Evolutionary conservation across 176 grass and related monocot genomes (phyloP), one percentile per base, ranked within the genome.

Genomic region (Microstegium vimineum): DNA sequence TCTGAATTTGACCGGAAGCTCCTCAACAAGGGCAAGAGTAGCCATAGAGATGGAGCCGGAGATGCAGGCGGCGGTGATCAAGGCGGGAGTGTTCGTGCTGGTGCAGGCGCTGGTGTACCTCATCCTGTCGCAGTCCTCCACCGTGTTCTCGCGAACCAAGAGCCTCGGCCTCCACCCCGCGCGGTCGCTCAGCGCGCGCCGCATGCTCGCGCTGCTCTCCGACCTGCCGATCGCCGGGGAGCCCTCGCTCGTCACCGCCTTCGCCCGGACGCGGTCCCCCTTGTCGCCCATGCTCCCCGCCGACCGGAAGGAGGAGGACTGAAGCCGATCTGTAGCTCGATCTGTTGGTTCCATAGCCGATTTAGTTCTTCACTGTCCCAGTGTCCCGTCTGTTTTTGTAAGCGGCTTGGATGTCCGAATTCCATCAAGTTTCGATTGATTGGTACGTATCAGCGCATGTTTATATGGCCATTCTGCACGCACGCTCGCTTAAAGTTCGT

Each of bases 101-200:
- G 88, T 96, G 32, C 94, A 96, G 75, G 90, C 80, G 36, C 84
- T 93, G 41, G 88, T 96, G 56, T 96, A 93, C 83, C 80, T 96
- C 72, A 89, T 96, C 83, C 88, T 96, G 18, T 67, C 80, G 54
- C 84, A 89, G 42, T 96, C 94, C 11, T 96, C 94, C 66, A 32
- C 68, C 37, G 73, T 96, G 25, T 91, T 96, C 87, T 93, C 94
- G 42, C 54, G 22, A 46, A 75, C 60, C 15, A 87, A 81, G 88
- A 74, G 41, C 40, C 35, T 45, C 61, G 15, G 83, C 66, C 72
- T 84, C 86, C 79, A 71, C 12, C 41, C 71, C 8, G 8, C 41
- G 17, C 20, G 71, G 10, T 93, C 88, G 5, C 41, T 81, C 49
- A 87, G 80, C 81, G 32, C 80, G 57, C 66, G 88, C 79, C 85